Conservation (phyloP, 1,139 yeast genomes). For the Maudiozyma humilis region DNA sequence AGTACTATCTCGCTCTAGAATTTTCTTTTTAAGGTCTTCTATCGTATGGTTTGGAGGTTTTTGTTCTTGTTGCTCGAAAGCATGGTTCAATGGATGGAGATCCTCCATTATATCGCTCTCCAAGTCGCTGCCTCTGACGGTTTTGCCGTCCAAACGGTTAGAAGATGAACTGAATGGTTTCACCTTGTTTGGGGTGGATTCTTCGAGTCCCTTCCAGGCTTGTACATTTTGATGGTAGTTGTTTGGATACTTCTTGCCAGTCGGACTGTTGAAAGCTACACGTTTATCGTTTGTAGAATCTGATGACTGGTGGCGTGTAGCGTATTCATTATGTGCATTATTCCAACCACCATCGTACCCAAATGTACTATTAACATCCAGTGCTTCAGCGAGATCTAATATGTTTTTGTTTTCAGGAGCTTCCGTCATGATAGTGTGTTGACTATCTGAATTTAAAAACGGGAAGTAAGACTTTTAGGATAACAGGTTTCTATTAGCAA, state of each 20-base stretch:
- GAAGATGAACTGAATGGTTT: not conserved
- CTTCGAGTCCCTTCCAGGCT: not conserved
- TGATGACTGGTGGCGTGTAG: not conserved
- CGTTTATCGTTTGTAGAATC: not conserved
- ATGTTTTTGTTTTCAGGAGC: no score
- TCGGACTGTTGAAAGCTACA: not conserved
- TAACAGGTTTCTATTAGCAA: no score
- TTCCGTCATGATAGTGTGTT: no score
- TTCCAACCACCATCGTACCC: not conserved
- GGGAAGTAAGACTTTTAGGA: no score
- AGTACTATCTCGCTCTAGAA: no score
- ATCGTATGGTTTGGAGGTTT: no score
- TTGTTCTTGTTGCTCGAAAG: no score
- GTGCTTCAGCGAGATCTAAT: not conserved
- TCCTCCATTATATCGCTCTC: no score
- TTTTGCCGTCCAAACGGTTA: not conserved
- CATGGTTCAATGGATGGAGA: no score
- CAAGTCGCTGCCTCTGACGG: slow-evolving; percentile 1
- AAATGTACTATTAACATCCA: not conserved
- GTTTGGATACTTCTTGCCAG: not conserved
- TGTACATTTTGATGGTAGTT: not conserved
- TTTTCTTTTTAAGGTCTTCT: no score
- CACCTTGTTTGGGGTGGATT: slow-evolving; percentile 1
- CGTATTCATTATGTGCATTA: not conserved
- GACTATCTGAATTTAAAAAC: no score